phyloP scores from a whole-genome alignment of 2,329 filamentous ascomycete species.

The Setomelanomma holmii region DNA sequence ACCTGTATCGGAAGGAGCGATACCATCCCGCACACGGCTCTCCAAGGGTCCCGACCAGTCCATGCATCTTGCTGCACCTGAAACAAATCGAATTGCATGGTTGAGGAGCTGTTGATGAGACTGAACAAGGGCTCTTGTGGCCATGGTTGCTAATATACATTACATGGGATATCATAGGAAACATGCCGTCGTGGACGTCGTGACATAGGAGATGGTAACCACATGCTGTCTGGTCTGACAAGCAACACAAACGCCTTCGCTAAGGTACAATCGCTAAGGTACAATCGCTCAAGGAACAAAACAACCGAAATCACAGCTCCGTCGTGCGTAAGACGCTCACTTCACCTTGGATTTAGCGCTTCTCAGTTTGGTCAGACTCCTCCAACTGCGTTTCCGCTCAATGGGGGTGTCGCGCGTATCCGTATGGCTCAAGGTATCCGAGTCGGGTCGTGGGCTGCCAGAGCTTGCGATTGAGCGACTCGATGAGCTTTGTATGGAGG shows the following conservation, averaged over 20 bases:
- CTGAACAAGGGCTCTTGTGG: not conserved
- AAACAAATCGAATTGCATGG: not conserved
- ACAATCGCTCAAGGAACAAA: constrained; percentile 5
- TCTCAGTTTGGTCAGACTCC: constrained; percentile 27
- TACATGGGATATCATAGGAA: not conserved
- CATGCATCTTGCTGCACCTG: not conserved
- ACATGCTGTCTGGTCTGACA: not conserved
- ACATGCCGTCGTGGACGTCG: constrained; percentile 5
- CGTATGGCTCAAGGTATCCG: constrained; percentile 36
- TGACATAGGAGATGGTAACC: constrained; percentile 20
- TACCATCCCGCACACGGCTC: not conserved
- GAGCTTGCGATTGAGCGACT: constrained; percentile 16
- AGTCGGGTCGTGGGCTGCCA: constrained; percentile 40
- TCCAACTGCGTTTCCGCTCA: constrained; percentile 30
- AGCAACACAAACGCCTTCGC: constrained; percentile 26
- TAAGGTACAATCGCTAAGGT: constrained; percentile 10
- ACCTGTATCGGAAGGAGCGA: not conserved
- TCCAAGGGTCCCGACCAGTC: not conserved
- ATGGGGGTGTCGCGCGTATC: constrained; percentile 18
- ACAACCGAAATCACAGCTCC: not conserved
- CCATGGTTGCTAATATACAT: not conserved
- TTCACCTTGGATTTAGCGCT: constrained; percentile 14
- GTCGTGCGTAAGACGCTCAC: not conserved
- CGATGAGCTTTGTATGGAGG: constrained; percentile 18
- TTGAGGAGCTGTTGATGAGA: not conserved